Conservation (phyloP, 2,329 filamentous ascomycete genomes). For the Neofusicoccum laricinum region DNA sequence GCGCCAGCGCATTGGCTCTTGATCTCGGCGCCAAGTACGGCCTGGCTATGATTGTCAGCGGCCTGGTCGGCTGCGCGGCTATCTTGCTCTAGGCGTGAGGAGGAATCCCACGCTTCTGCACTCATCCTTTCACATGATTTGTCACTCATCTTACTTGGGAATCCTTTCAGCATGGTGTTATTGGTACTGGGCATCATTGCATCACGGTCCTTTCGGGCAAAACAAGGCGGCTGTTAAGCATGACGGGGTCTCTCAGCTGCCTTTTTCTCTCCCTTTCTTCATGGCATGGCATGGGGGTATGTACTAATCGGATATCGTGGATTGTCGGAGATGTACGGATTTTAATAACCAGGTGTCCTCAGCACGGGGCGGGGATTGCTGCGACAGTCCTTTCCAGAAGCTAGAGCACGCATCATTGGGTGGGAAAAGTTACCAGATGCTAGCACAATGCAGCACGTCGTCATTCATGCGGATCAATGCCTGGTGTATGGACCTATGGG, state of each 20-base stretch:
- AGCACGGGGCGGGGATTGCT: neutral
- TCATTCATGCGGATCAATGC: neutral
- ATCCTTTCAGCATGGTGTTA: constrained; percentile 1
- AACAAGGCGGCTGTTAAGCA: neutral
- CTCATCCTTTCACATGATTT: neutral
- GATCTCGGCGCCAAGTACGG: constrained; percentile 57
- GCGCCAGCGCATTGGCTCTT: constrained; percentile 42
- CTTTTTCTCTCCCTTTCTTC: neutral
- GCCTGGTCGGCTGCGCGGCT: constrained; percentile 58
- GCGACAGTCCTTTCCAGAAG: neutral
- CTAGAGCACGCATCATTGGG: neutral
- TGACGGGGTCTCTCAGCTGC: neutral
- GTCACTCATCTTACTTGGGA: neutral
- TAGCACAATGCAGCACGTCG: neutral
- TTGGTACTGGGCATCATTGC: neutral
- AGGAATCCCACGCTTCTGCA: neutral
- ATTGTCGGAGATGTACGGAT: neutral
- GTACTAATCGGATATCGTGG: neutral
- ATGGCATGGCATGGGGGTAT: constrained; percentile 3
- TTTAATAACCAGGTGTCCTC: neutral
- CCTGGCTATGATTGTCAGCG: constrained; percentile 52
- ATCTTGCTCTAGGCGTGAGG: constrained; percentile 29
- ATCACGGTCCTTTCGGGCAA: constrained; percentile 10
- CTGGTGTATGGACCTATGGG: neutral
- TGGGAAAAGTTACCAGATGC: neutral